Base-by-base conservation (phyloP, 148 eudicot species). In the Silene latifolia region DNA sequence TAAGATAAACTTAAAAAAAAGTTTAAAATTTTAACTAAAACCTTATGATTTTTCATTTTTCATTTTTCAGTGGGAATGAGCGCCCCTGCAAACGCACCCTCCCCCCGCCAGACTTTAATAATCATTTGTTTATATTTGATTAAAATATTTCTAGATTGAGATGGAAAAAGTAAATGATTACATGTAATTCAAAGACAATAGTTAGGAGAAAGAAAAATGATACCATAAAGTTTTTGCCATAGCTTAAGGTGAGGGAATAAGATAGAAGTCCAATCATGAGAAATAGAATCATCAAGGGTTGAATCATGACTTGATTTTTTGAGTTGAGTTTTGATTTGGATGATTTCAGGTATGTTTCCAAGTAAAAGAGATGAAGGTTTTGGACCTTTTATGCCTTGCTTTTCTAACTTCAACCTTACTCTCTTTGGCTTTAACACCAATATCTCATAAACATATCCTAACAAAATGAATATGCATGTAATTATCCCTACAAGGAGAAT, bases 151-250 rank as follows among this genome's bases (percentile, higher is more conserved):
- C n/a, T n/a, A n/a, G n/a, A n/a, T n/a, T 27, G 29, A 27, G 2
- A 27, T 2, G 2, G 29, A 27, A 27, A 27, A 27, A 27, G 29
- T 27, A 27, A 1, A 27, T 27, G 29, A 27, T 27, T 27, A 27
- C 29, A 27, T 27, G 29, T 2, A 27, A 27, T 27, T 27, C 29
- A 27, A 27, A 27, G 29, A 27, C 29, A 27, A 27, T 27, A 27
- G 29, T 27, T 1, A 27, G 29, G 29, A 27, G 35, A 32, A 23
- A 25, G 51, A 29, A n/a, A 1, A 27, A 51, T 35, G n/a, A 62
- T 83, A 88, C 91, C 91, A 64, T 86, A 86, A 42, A 74, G 67
- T 18, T 68, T 63, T 66, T 74, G 69, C 89, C 91, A 88, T n/a
- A 75, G 77, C 24, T 72, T 44, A 9, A 88, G 76, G 74, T 86